These are phyloP conservation scores for Ascochyta lentis DNA, from an alignment of 2,329 filamentous ascomycete genomes.

Conservation along the genomic window DNA sequence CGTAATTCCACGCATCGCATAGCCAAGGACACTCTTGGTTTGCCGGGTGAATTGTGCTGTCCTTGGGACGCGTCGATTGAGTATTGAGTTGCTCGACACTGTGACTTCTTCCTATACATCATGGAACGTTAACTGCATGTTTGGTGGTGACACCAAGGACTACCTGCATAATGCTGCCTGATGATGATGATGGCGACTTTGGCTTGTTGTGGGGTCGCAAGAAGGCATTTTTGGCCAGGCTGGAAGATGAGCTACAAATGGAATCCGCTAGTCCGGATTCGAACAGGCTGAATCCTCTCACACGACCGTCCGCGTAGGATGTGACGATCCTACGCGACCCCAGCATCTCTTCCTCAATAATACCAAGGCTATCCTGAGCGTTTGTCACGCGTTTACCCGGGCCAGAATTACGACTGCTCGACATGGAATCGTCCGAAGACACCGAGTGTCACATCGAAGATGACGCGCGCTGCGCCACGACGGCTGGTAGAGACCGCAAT, in stretches of 20 bases:
- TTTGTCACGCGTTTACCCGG: conserved; percentile 28
- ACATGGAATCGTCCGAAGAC: conserved; percentile 17
- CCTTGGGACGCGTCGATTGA: too few species aligned
- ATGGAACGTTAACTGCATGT: not conserved
- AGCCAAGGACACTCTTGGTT: not conserved
- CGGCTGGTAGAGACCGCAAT: conserved; percentile 5
- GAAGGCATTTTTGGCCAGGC: conserved; percentile 1
- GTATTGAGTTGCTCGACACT: not conserved
- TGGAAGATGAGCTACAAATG: conserved; percentile 1
- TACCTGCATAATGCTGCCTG: not conserved
- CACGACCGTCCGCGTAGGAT: conserved; percentile 1
- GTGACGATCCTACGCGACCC: not conserved
- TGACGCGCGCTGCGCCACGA: conserved; percentile 17
- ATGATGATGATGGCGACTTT: not conserved
- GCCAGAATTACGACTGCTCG: not conserved
- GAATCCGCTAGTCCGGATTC: conserved; percentile 2
- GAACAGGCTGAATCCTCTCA: not conserved
- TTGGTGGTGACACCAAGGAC: not conserved
- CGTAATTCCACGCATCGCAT: not conserved
- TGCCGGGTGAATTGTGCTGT: not conserved
- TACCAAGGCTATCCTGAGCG: conserved; percentile 12
- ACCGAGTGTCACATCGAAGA: conserved; percentile 22
- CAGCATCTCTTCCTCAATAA: conserved; percentile 6
- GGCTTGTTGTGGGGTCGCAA: conserved; percentile 2
- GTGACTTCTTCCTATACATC: too few species aligned